Percentiles rank a stretch among this genome's conserved stretches.
phyloP scores from a whole-genome alignment of 352 stramenopile species.

The Phytophthora tentaculata region DNA sequence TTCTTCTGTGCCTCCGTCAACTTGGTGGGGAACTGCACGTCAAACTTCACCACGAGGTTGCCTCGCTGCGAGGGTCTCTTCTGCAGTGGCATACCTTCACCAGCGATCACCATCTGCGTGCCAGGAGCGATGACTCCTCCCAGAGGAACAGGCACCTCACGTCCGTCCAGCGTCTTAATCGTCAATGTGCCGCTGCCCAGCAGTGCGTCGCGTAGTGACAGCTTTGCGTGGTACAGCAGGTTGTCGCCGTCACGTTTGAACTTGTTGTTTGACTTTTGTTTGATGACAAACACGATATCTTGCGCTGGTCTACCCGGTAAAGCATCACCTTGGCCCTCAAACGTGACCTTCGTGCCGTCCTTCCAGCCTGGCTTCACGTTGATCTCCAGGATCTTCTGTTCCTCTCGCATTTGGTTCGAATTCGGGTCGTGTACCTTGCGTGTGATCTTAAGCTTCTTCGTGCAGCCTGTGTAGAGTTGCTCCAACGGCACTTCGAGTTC shows the following conservation, averaged over 20 bases:
- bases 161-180: conserved; percentile 95
- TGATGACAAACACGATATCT: conserved; percentile 96
- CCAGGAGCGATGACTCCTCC: conserved; percentile 93
- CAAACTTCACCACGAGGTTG: conserved; percentile 96
- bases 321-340: conserved; percentile 92
- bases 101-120: conserved; percentile 91
- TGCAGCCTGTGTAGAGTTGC: conserved; percentile 80
- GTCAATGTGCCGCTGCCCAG: conserved; percentile 90
- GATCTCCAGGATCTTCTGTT: conserved; percentile 96
- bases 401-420: conserved; percentile 91
- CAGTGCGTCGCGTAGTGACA: conserved; percentile 96
- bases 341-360: conserved; percentile 96
- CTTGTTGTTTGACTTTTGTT: conserved; percentile 90
- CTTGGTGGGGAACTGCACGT: conserved; percentile 95
- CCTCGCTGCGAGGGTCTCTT: conserved; percentile 81
- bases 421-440: conserved; percentile 88
- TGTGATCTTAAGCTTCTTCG: conserved; percentile 96
- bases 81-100: conserved; percentile 97
- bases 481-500: conserved; percentile 94
- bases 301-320: conserved; percentile 92
- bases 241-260: conserved; percentile 96
- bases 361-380: conserved; percentile 97
- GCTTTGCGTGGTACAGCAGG: conserved; percentile 94
- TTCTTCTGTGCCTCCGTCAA: conserved; percentile 85
- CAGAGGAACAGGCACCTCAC: conserved; percentile 89